phyloP scores from a whole-genome alignment of 805 yeast species.

The Teunomyces gatunensis region DNA sequence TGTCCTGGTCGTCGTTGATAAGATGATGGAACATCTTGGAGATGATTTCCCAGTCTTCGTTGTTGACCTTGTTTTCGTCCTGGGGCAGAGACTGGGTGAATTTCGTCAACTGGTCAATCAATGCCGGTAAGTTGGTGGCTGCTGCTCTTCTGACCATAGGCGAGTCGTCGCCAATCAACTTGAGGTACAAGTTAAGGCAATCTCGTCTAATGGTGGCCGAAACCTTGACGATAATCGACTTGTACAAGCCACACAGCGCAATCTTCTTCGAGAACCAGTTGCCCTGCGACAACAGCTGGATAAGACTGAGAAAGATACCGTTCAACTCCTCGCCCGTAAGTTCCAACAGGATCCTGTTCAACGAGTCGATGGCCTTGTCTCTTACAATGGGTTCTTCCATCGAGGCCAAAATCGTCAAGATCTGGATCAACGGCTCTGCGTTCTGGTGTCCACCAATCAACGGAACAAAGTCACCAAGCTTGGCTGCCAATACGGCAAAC shows the following conservation, averaged over 20 bases:
- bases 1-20: constrained; percentile 86
- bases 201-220: constrained; percentile 54
- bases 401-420: constrained; percentile 80
- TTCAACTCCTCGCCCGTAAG: constrained; percentile 62
- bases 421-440: constrained; percentile 54
- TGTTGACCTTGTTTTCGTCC: constrained; percentile 40
- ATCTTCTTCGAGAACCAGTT: constrained; percentile 95
- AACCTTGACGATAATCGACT: constrained; percentile 62
- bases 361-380: constrained; percentile 87
- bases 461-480: constrained; percentile 84
- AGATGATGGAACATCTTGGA: constrained; percentile 79
- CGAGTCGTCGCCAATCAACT: constrained; percentile 81
- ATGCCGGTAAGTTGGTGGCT: constrained; percentile 74
- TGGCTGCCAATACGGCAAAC: constrained; percentile 87
- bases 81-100: constrained; percentile 41
- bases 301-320: constrained; percentile 68
- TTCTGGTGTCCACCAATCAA: constrained; percentile 74
- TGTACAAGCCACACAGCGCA: constrained; percentile 86
- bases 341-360: constrained; percentile 66
- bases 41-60: constrained; percentile 72
- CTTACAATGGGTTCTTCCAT: constrained; percentile 96
- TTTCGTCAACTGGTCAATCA: constrained; percentile 54
- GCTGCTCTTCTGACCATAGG: constrained; percentile 98
- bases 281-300: constrained; percentile 75
- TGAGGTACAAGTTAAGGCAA: constrained; percentile 63